phyloP scores from a whole-genome alignment of 352 stramenopile species.

The Phytopythium sindhum region DNA sequence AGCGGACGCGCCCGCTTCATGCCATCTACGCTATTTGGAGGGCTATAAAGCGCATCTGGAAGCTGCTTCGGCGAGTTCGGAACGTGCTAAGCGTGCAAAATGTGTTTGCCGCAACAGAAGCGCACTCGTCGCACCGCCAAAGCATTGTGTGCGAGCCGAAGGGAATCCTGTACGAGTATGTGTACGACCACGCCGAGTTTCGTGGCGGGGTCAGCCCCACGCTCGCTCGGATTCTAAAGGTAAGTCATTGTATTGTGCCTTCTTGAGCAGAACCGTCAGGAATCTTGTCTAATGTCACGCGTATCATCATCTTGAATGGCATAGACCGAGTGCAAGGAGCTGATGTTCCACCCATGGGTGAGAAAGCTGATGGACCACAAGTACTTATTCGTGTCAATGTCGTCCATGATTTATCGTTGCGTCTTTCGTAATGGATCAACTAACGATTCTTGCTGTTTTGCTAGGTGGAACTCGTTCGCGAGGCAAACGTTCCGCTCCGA shows the following conservation, averaged over 20 bases:
- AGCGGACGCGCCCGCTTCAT: slow-evolving; percentile 19
- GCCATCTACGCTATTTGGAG: slow-evolving; percentile 31
- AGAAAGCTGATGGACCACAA: slow-evolving; percentile 76
- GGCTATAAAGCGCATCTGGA: slow-evolving; percentile 48
- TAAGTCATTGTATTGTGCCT: slow-evolving; percentile 13
- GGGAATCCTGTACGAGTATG: slow-evolving; percentile 78
- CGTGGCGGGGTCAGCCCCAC: slow-evolving; percentile 53
- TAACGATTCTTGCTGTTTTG: not conserved
- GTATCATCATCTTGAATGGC: not conserved
- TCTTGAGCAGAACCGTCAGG: not conserved
- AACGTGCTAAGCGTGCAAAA: slow-evolving; percentile 65
- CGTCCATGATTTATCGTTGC: not conserved
- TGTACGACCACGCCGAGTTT: slow-evolving; percentile 78
- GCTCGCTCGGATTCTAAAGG: slow-evolving; percentile 57
- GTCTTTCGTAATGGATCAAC: too few species aligned
- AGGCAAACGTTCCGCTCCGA: slow-evolving; percentile 62
- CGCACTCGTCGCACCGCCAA: slow-evolving; percentile 29
- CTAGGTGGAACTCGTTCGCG: slow-evolving; percentile 76
- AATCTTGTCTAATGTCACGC: not conserved
- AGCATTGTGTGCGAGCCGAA: slow-evolving; percentile 76
- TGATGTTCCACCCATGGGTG: slow-evolving; percentile 77
- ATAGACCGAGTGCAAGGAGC: slow-evolving; percentile 77
- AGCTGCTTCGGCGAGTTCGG: slow-evolving; percentile 34
- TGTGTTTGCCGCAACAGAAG: slow-evolving; percentile 46
- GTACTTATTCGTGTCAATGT: slow-evolving; percentile 19